These are phyloP conservation scores for Ceratobasidium theobromae DNA, from an alignment of 1,284 basidiomycete genomes.

Conservation along the genomic window DNA sequence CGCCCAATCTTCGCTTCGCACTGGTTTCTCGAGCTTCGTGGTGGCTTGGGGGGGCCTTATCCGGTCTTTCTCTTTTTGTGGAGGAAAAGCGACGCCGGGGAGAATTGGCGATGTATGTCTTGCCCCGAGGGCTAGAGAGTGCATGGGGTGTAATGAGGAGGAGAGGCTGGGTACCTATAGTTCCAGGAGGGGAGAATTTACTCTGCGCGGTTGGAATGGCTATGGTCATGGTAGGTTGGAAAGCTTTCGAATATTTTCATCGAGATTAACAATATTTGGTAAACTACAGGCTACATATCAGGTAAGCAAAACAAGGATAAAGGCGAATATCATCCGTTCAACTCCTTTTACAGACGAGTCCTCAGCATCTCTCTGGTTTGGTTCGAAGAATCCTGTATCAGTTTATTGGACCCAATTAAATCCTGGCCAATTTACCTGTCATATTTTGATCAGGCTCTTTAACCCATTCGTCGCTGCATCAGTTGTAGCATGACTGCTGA, in stretches of 20 bases:
- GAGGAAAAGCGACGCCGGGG: constrained; percentile 81
- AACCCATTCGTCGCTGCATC: not conserved
- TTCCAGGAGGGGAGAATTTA: constrained; percentile 58
- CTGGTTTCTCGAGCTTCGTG: constrained; percentile 71
- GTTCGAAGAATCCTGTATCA: constrained; percentile 89
- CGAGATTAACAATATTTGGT: constrained; percentile 41
- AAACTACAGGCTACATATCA: constrained; percentile 51
- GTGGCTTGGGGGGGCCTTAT: constrained; percentile 73
- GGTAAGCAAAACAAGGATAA: constrained; percentile 41
- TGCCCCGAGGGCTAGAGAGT: constrained; percentile 89
- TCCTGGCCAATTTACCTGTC: not conserved
- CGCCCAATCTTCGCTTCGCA: constrained; percentile 46
- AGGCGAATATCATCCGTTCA: constrained; percentile 31
- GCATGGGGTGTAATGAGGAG: constrained; percentile 80
- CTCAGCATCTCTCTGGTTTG: constrained; percentile 83
- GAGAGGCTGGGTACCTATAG: constrained; percentile 71
- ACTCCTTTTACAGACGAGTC: constrained; percentile 68
- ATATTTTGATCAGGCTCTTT: not conserved
- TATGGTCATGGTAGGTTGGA: constrained; percentile 79
- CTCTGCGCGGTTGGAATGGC: constrained; percentile 77
- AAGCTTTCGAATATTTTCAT: not conserved
- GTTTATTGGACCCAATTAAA: constrained; percentile 81
- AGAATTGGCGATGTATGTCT: constrained; percentile 92
- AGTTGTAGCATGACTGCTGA: constrained; percentile 4
- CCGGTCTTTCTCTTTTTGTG: constrained; percentile 79